These are phyloP conservation scores for Monosporozyma aerobia DNA, from an alignment of 805 yeast species.

Conservation along the genomic window DNA sequence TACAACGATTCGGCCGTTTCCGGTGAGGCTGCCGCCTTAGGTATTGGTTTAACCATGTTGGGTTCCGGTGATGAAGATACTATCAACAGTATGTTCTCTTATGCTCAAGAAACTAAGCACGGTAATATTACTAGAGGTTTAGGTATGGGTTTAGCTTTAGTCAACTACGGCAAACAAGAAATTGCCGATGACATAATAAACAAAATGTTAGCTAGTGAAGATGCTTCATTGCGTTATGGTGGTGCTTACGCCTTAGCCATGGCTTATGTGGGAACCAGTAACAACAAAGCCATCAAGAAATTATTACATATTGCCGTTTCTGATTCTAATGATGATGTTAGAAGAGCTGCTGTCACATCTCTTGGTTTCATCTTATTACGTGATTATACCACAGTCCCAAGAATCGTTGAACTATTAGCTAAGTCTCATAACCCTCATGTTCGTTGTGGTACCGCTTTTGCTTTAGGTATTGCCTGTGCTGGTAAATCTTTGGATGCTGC, in stretches of 20 bases:
- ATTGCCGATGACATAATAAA: constrained; percentile 63
- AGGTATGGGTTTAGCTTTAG: constrained; percentile 78
- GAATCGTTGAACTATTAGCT: constrained; percentile 83
- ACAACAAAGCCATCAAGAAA: constrained; percentile 76
- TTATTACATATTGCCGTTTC: constrained; percentile 90
- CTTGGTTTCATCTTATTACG: constrained; percentile 86
- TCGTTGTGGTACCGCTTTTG: constrained; percentile 96
- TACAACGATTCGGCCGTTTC: constrained; percentile 88
- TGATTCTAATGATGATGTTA: constrained; percentile 90
- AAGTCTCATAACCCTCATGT: constrained; percentile 97
- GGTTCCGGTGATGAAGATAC: constrained; percentile 75
- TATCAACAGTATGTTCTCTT: constrained; percentile 70
- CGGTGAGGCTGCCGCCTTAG: constrained; percentile 93
- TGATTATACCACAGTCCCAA: constrained; percentile 88
- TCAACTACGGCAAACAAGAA: constrained; percentile 79
- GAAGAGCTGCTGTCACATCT: constrained; percentile 90
- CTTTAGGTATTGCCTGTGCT: constrained; percentile 93
- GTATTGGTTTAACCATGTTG: constrained; percentile 92
- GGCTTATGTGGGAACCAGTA: constrained; percentile 95
- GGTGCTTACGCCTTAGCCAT: constrained; percentile 90
- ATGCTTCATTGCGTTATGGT: constrained; percentile 84
- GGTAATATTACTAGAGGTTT: constrained; percentile 92
- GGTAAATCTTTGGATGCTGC: constrained; percentile 87
- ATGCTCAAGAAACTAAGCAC: constrained; percentile 92
- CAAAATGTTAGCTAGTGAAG: constrained; percentile 61